Evolutionary conservation across 768 basidiomycete genomes (phyloP), one percentile per base, ranked within the genome.

Genomic region (Lactarius tabidus): DNA sequence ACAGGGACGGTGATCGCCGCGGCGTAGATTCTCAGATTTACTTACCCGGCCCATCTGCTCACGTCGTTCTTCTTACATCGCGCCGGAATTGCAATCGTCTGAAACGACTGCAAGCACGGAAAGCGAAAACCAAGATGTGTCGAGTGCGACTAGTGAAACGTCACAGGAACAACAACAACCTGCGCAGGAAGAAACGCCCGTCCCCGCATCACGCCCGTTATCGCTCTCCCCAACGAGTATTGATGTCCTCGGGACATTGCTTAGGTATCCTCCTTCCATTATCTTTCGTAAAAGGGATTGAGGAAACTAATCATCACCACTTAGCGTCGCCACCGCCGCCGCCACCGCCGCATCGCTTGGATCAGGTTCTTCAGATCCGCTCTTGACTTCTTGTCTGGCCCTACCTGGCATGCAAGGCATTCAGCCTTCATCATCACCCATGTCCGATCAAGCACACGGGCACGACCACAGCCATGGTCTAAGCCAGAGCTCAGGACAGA

Each of bases 291-390:
- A 38, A 6, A 7, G 26, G n/a, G 15, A 55, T 66, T 62, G 55
- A 18, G 54, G 59, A 29, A 38, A 31, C 31, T 61, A 69, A 10
- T 15, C 18, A 29, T 31, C 17, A 23, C 28, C 20, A 23, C 72
- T 57, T 67, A 90, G 92, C 70, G 92, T 93, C 36, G 92, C 92
- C 3, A 91, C 92, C n/a, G 90, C n/a, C n/a, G n/a, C 92, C 10
- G 92, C 92, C 20, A 93, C 91, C 1, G 91, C 92, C 2, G 90
- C 90, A 9, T 93, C 92, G 3, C 81, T 91, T 33, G 80, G 91
- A n/a, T 86, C 87, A 1, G 89, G 89, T 39, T 83, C 86, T 28
- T 84, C 86, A 4, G 84, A 87, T 56, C 81, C 85, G 12, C 82
- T 90, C 52, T 81, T 88, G 62, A 81, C 83, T 41, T 81, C 86